Conservation (phyloP, 805 yeast genomes). For the Hanseniaspora lachancei region DNA sequence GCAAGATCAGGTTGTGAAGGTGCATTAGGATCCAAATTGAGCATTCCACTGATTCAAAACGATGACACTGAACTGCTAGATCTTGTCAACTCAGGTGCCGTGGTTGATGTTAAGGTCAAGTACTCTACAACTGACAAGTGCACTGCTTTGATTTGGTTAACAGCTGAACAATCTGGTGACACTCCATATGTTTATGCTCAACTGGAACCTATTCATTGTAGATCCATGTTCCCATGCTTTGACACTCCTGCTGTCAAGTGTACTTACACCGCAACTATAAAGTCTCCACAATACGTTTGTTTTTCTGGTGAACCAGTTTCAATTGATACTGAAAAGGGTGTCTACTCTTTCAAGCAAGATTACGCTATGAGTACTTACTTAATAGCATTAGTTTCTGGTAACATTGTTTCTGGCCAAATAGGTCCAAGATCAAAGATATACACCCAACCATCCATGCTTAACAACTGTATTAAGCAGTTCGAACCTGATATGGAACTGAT, state of each 20-base stretch:
- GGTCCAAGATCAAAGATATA: constrained; percentile 82
- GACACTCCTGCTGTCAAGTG: constrained; percentile 82
- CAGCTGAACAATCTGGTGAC: constrained; percentile 62
- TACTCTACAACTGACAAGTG: constrained; percentile 62
- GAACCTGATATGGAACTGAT: constrained; percentile 69
- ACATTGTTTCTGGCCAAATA: constrained; percentile 47
- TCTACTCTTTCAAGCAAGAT: constrained; percentile 50
- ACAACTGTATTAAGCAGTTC: constrained; percentile 66
- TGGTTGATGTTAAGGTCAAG: constrained; percentile 30
- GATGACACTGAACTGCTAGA: constrained; percentile 5
- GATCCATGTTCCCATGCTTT: constrained; percentile 77
- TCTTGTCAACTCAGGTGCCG: constrained; percentile 7
- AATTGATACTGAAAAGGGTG: constrained; percentile 14
- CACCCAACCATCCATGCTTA: constrained; percentile 58
- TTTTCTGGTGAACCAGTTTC: constrained; percentile 49
- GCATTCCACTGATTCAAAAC: constrained; percentile 21
- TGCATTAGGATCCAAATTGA: constrained; percentile 49
- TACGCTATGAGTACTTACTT: constrained; percentile 79
- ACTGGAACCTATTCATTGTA: constrained; percentile 82
- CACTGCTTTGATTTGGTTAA: constrained; percentile 78
- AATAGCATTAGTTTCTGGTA: constrained; percentile 77
- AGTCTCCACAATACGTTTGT: constrained; percentile 54
- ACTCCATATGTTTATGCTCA: constrained; percentile 65
- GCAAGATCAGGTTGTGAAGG: constrained; percentile 21
- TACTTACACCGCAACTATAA: constrained; percentile 43